Base-by-base conservation (phyloP, 208 protist genomes). In the Trichomonas tenax region DNA sequence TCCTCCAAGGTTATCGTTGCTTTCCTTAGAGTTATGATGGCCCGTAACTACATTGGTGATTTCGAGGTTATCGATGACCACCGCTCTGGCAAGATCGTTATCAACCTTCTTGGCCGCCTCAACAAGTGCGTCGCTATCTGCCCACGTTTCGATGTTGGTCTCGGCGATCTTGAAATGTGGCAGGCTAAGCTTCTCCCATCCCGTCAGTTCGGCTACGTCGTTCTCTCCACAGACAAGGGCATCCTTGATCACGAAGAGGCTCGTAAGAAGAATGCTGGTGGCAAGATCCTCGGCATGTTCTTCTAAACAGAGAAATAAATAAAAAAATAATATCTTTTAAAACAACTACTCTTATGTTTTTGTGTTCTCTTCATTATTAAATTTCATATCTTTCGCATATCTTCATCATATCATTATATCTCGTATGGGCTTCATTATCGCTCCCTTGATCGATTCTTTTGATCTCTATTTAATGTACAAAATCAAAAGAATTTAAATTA, bases 241-340 rank as follows among this genome's bases (percentile, higher is more conserved):
- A 99, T 99, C 98, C 99, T 99, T 99, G 99, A 99, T 97, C 99
- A 99, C 98, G 99, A 99, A 97, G 99, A 99, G 98, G 99, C 99
- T 82, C 98, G 98, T 96, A 97, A 98, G 72, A 98, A 99, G 97
- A 98, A 99, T 98, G 99, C 99, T 97, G 99, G 99, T 98, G 99
- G 99, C 96, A 99, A 99, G 98, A 98, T 99, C 95, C 98, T 99
- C 96, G 99, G 99, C 96, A 99, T 99, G 98, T 99, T 99, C 98
- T 99, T 99, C 98, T 99, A 99, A 99, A 97, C 81, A 51, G 46
- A 51, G 46, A 51, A 51, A 51, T 51, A 51, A 51, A 51, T 51
- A 51, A 51, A 51, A 51, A 15, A 51, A 51, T n/a, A n/a, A n/a
- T n/a, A 51, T 51, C 46, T 51, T 51, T 51, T 15, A 51, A n/a